Conservation (phyloP, 2,329 filamentous ascomycete species). For the Clathrospora elynae region DNA sequence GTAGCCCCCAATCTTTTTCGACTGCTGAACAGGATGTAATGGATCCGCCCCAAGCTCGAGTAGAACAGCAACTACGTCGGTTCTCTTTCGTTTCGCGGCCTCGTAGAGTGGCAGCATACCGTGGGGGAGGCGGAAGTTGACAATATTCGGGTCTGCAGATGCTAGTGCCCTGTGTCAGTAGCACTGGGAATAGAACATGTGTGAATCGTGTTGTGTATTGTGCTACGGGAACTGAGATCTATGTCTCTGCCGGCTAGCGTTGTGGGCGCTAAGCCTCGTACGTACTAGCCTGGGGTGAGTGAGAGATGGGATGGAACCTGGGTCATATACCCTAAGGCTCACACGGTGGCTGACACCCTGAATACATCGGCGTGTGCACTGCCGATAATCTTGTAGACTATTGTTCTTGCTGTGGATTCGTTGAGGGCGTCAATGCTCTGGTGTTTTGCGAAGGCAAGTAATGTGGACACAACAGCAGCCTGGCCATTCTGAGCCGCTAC, state of each 20-base stretch:
- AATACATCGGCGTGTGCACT: constrained; percentile 16
- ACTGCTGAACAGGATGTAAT: too few relatives aligned
- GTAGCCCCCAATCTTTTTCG: background rate
- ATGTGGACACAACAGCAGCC: constrained; percentile 16
- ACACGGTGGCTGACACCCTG: too few relatives aligned
- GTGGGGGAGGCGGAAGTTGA: constrained; percentile 13
- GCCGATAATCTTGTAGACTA: constrained; percentile 10
- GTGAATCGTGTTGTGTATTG: too few relatives aligned
- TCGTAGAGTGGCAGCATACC: constrained; percentile 16
- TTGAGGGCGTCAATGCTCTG: constrained; percentile 7
- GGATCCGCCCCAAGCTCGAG: constrained; percentile 5
- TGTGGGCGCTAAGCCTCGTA: too few relatives aligned
- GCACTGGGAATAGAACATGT: too few relatives aligned
- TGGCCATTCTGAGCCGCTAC: constrained; percentile 16
- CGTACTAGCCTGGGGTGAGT: too few relatives aligned
- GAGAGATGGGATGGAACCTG: too few relatives aligned
- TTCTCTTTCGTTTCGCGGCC: constrained; percentile 14
- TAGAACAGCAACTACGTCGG: constrained; percentile 12
- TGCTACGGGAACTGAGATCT: too few relatives aligned
- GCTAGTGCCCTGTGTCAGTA: too few relatives aligned
- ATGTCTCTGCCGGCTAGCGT: too few relatives aligned
- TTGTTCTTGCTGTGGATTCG: constrained; percentile 9
- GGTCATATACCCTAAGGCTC: too few relatives aligned
- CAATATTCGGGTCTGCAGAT: constrained; percentile 17
- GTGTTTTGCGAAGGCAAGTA: constrained; percentile 16